Evolutionary conservation across 768 basidiomycete genomes (phyloP), one percentile per base, ranked within the genome.

Genomic region (Termitomyces sp.): DNA sequence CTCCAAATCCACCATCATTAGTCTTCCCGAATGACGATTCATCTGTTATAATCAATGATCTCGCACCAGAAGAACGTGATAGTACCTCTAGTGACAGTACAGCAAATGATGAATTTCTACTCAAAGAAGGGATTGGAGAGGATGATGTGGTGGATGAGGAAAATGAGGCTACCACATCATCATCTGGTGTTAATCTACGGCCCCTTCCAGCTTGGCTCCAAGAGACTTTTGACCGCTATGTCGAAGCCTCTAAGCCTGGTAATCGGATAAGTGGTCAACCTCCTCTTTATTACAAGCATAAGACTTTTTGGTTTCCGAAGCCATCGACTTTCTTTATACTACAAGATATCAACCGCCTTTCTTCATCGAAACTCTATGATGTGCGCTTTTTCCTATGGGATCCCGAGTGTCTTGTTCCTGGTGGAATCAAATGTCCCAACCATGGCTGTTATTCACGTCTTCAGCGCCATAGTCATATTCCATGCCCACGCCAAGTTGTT

Each of bases 321-420:
- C 55, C 44, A 2, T 27, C 55, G 10, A 26, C 45, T n/a, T 56
- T 48, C 26, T 56, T 56, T 24, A 7, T 4, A 5, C 34, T 56
- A 5, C 12, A 34, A 3, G 37, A 48, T 16, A 3, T 39, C 18
- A 3, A 30, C 32, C 24, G 5, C 24, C n/a, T 64, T n/a, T 51
- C 53, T 14, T 63, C 65, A 1, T 20, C 55, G 16, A 40, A 62
- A n/a, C 33, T 61, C 3, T 66, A 61, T 30, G 37, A 44, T 18
- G 46, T 39, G 2, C 22, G 46, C 8, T 60, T 62, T 30, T 66
- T 66, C 24, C 6, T 64, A 3, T 66, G 65, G 63, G 61, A 64
- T 32, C 65, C 59, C 8, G 13, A 47, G 14, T 34, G 34, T 53
- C 33, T 61, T 36, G 7, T 26, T 26, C 33, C 45, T n/a, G 10